Base-by-base conservation (phyloP, 495 filamentous ascomycete species). In the Cryomyces minteri region DNA sequence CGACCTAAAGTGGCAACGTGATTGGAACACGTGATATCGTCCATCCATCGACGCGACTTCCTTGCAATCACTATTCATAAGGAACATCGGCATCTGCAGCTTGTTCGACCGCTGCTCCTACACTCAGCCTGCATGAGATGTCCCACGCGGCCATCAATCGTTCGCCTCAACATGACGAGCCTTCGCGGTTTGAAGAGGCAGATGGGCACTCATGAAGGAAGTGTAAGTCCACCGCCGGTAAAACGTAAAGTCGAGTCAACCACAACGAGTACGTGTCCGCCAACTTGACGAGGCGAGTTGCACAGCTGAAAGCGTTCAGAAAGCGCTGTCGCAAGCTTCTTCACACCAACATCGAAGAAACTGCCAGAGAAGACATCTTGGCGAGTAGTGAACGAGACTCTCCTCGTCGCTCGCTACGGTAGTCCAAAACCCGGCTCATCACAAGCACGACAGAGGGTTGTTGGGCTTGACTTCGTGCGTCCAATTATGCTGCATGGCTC, bases 401-500 rank as follows among this genome's bases (percentile, higher is more conserved):
- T 95, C 5, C 67, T 96, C 5, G 68, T 88, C n/a, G 90, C 76
- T 31, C 80, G 74, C 50, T 87, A 87, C 55, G 32, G 18, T 65
- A 10, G 43, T 58, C 5, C 12, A 46, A 58, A 49, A 8, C 51
- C 28, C 36, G 37, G 47, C 49, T 31, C 32, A 52, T 34, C 18
- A 25, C 18, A 25, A 25, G 18, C 18, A 37, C 46, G 50, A 31
- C 49, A 57, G 18, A 90, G 79, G 59, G 72, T 99, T 43, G 88
- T 88, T 25, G 82, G 79, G 0, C 96, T 99, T 58, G 90, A 99
- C 55, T 72, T 98, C 46, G 85, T 92, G 62, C 52, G 77, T 63
- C 33, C 34, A 10, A 14, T 14, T 3, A 38, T 14, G 3, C 34
- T 38, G 34, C 34, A 38, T 38, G 12, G 34, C 12, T 38, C 12